These are phyloP conservation scores for Xylaria sp. DNA, from an alignment of 2,329 filamentous ascomycete species.

Conservation along the genomic window DNA sequence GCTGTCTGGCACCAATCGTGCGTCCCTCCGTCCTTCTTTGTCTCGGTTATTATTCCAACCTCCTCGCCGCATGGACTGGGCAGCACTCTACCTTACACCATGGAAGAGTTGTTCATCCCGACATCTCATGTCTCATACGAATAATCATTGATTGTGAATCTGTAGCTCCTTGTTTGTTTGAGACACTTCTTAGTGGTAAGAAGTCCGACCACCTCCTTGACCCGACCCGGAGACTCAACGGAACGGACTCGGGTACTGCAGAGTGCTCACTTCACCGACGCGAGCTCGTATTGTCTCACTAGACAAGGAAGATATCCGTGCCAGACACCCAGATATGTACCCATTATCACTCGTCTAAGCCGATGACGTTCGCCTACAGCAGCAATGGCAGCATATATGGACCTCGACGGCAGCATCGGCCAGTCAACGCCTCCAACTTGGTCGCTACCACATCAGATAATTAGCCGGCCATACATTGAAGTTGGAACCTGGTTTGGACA, in stretches of 20 bases:
- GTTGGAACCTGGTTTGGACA: slow-evolving; percentile 20
- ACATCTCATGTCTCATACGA: not conserved
- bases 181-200: not conserved
- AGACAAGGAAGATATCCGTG: not conserved
- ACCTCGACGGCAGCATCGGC: slow-evolving; percentile 2
- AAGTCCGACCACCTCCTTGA: not conserved
- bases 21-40: not conserved
- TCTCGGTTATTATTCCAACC: not conserved
- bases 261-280: not conserved
- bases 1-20: not conserved
- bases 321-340: not conserved
- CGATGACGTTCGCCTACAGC: slow-evolving; percentile 1
- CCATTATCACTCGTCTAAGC: not conserved
- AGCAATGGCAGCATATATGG: not conserved
- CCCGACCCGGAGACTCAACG: not conserved
- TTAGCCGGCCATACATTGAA: slow-evolving; percentile 14
- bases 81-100: not conserved
- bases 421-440: slow-evolving; percentile 12
- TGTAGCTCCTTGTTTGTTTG: not conserved
- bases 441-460: slow-evolving; percentile 11
- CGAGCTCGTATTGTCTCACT: not conserved
- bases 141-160: not conserved
- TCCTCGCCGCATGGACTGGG: not conserved
- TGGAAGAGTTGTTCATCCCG: not conserved
- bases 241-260: not conserved